Evolutionary conservation across 169 alveolate genomes (phyloP).

Genomic region (Blepharisma undulans): DNA sequence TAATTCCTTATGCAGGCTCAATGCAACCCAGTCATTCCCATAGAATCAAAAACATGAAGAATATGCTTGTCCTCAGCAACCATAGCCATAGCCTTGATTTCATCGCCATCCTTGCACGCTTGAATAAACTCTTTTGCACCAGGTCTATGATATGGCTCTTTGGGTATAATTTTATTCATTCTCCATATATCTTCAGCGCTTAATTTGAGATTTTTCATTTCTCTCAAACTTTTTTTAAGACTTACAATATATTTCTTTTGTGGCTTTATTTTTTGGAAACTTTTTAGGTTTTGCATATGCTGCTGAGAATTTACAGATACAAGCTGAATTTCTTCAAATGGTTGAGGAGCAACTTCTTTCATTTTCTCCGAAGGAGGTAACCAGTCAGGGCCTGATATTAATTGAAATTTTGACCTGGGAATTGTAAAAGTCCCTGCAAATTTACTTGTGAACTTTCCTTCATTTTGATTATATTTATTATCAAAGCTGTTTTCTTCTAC

Average conservation of each 20-base stretch:
- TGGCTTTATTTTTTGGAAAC: background rate
- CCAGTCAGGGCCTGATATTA: background rate
- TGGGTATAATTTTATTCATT: background rate
- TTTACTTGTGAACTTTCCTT: background rate
- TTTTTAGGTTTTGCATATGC: background rate
- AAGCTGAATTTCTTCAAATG: background rate
- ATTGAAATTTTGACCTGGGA: background rate
- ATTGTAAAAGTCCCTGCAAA: background rate
- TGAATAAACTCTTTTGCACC: background rate
- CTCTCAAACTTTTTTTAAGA: background rate
- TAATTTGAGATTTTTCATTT: background rate
- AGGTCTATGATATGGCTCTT: background rate
- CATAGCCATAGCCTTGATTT: background rate
- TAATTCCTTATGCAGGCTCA: slow-evolving; percentile 21
- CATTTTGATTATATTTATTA: background rate
- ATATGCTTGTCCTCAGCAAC: background rate
- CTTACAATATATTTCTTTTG: background rate
- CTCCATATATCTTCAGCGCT: background rate
- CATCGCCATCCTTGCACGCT: slow-evolving; percentile 17
- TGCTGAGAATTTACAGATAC: background rate
- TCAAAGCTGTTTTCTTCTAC: background rate
- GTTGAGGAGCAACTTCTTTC: background rate
- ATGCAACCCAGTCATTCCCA: slow-evolving; percentile 16
- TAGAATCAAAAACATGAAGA: slow-evolving; percentile 4
- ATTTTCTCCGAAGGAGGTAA: background rate